A percentile compares a stretch with the other conserved stretches of the same genome.
These are phyloP conservation scores for Umbilicus rupestris DNA, from an alignment of 164 flowering plant species.

Conservation along the genomic window DNA sequence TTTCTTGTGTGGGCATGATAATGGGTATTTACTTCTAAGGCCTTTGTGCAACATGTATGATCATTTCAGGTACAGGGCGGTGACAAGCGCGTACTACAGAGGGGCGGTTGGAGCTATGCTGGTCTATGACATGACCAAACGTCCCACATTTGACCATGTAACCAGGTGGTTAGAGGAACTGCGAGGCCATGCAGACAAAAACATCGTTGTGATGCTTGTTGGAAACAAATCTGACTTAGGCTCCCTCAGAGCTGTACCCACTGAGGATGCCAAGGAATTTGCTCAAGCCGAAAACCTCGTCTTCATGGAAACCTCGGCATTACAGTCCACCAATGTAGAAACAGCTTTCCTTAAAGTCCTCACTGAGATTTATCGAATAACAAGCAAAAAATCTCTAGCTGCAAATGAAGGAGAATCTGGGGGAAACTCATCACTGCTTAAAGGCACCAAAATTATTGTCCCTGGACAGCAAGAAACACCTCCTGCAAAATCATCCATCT, in stretches of 20 bases:
- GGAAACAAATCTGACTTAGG: constrained; percentile 75
- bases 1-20: too few species aligned
- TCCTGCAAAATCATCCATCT: constrained; percentile 20
- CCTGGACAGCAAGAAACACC: constrained; percentile 70
- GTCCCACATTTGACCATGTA: constrained; percentile 76
- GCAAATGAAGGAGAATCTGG: constrained; percentile 43
- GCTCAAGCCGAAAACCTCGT: constrained; percentile 73
- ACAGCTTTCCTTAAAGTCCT: constrained; percentile 58
- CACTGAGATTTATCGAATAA: constrained; percentile 67
- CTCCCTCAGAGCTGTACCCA: constrained; percentile 55
- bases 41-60: neutral
- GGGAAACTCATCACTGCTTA: constrained; percentile 36
- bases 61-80: constrained; percentile 62
- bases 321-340: constrained; percentile 67
- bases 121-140: constrained; percentile 76
- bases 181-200: constrained; percentile 81
- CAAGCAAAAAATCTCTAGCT: constrained; percentile 56
- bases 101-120: constrained; percentile 92
- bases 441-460: constrained; percentile 57
- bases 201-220: constrained; percentile 68
- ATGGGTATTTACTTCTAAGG: neutral
- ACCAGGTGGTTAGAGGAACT: constrained; percentile 85
- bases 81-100: constrained; percentile 81
- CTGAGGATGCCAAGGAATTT: constrained; percentile 80
- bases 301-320: constrained; percentile 80